phyloP scores from a whole-genome alignment of 2,329 filamentous ascomycete species.

The Chalaropsis ovoidea region DNA sequence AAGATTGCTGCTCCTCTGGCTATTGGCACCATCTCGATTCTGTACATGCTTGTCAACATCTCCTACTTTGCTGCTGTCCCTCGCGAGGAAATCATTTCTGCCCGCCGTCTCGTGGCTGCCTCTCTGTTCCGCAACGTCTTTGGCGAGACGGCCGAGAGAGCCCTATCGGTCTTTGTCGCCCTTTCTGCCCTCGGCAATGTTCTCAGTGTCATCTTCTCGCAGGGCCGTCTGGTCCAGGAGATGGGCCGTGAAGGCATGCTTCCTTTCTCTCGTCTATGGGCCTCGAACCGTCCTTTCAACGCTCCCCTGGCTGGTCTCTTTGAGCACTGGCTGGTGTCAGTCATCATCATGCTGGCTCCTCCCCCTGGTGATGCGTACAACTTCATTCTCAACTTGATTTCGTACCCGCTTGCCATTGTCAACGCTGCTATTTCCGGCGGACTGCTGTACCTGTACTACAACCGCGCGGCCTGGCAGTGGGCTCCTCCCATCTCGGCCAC shows the following conservation, averaged over 20 bases:
- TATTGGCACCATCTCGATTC: conserved; percentile 46
- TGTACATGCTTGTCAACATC: conserved; percentile 59
- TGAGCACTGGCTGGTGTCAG: conserved; percentile 53
- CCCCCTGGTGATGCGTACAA: conserved; percentile 59
- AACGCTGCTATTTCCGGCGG: conserved; percentile 46
- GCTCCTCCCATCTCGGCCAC: conserved; percentile 46
- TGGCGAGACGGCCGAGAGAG: conserved; percentile 45
- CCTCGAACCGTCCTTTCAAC: conserved; percentile 54
- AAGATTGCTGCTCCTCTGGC: conserved; percentile 55
- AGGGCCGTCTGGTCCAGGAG: conserved; percentile 56
- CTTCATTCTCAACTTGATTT: conserved; percentile 53
- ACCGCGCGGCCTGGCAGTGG: conserved; percentile 42
- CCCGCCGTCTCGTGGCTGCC: conserved; percentile 44
- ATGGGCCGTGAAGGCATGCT: conserved; percentile 57
- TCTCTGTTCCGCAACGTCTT: conserved; percentile 49
- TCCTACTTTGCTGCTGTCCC: conserved; percentile 54
- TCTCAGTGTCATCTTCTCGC: conserved; percentile 57
- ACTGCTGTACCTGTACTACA: conserved; percentile 45
- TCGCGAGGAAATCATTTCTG: conserved; percentile 43
- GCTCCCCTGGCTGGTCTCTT: conserved; percentile 52
- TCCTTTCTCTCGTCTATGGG: conserved; percentile 52
- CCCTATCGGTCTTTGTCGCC: conserved; percentile 55
- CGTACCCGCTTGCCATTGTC: conserved; percentile 51
- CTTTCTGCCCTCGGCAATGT: conserved; percentile 60
- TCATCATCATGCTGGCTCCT: conserved; percentile 56